Evolutionary conservation across 208 protist genomes (phyloP).

Genomic region (Porcisia deanei): DNA sequence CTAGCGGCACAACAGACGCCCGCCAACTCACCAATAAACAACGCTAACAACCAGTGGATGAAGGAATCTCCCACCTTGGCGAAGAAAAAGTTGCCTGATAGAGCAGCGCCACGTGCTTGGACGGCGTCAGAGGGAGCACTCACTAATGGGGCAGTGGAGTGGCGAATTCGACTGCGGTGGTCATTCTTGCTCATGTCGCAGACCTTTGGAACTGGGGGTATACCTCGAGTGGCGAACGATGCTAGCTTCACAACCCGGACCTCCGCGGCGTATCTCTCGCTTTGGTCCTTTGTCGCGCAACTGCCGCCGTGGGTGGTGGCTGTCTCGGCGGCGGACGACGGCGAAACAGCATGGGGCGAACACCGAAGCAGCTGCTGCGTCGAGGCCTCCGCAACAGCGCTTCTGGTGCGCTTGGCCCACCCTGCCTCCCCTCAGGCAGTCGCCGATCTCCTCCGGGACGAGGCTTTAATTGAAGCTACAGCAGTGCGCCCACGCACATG

Average conservation of each 20-base stretch:
- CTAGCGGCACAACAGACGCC: not conserved
- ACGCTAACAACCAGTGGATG: not conserved
- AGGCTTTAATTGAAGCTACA: constrained; percentile 19
- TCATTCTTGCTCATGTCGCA: constrained; percentile 20
- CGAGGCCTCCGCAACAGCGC: constrained; percentile 22
- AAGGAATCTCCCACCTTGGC: not conserved
- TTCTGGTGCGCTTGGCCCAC: constrained; percentile 27
- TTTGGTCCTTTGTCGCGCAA: constrained; percentile 32
- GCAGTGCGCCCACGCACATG: constrained; percentile 18
- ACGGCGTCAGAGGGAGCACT: not conserved
- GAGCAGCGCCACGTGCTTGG: not conserved
- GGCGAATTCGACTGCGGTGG: constrained; percentile 32
- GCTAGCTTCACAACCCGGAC: not conserved
- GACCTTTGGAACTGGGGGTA: not conserved
- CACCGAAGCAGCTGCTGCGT: constrained; percentile 12
- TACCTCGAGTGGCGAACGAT: not conserved
- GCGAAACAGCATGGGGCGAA: not conserved
- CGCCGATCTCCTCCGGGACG: constrained; percentile 24
- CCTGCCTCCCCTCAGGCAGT: constrained; percentile 17
- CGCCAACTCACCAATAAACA: not conserved
- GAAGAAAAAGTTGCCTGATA: not conserved
- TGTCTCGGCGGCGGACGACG: constrained; percentile 19
- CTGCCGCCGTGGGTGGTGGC: constrained; percentile 32
- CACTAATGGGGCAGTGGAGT: constrained; percentile 20
- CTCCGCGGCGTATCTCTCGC: constrained; percentile 21